phyloP scores from a whole-genome alignment of 1,139 yeast genomes.

The Yueomyces sp. region DNA sequence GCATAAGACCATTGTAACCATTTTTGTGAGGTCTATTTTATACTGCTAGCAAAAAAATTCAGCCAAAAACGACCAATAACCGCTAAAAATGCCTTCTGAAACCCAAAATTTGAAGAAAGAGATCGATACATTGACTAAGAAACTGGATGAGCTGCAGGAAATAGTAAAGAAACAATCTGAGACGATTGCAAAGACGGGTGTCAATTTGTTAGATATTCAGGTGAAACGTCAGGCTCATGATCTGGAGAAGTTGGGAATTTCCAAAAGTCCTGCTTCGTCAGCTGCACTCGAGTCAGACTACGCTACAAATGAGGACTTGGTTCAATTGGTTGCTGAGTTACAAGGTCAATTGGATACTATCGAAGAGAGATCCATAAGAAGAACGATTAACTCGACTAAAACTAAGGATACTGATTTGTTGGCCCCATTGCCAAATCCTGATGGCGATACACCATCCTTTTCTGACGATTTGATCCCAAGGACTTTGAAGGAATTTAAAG shows the following conservation, averaged over 20 bases:
- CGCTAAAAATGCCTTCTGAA: no score
- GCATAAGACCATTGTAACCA: no score
- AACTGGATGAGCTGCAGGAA: conserved; percentile 35
- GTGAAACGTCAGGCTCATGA: conserved; percentile 32
- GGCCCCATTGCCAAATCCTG: conserved; percentile 51
- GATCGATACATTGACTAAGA: conserved; percentile 28
- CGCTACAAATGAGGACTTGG: conserved; percentile 71
- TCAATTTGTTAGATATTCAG: conserved; percentile 60
- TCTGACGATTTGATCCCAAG: conserved; percentile 39
- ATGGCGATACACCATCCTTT: conserved; percentile 55
- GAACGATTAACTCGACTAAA: conserved; percentile 41
- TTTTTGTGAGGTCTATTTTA: no score
- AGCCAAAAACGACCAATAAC: no score
- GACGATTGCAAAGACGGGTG: conserved; percentile 55
- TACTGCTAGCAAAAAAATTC: no score
- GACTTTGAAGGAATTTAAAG: conserved; percentile 41
- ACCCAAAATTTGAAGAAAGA: conserved; percentile 5
- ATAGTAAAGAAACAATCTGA: conserved; percentile 37
- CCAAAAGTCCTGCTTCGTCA: conserved; percentile 2
- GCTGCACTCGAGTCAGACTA: conserved; percentile 40
- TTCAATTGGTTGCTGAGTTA: conserved; percentile 74
- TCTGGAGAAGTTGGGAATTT: conserved; percentile 16
- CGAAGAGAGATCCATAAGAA: conserved; percentile 52
- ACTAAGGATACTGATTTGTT: conserved; percentile 29
- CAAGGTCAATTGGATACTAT: conserved; percentile 71